Base-by-base conservation (phyloP, 495 filamentous ascomycete genomes). In the Aspergillus bridgeri region DNA sequence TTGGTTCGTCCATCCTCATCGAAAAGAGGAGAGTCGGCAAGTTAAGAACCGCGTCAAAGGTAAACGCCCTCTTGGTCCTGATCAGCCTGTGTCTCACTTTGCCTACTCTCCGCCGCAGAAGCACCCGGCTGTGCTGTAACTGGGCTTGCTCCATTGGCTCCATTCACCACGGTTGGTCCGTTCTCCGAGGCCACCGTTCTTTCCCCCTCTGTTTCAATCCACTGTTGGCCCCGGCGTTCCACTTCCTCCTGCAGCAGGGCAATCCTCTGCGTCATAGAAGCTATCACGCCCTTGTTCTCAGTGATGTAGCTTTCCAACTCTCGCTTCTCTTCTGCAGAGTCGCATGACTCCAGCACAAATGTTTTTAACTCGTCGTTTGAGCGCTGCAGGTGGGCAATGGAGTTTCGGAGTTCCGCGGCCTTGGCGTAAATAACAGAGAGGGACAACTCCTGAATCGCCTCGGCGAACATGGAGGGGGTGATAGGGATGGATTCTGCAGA, bases 361-460 rank as follows among this genome's bases (percentile, higher is more conserved):
- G 81, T 79, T 38, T 78, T 74, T 42, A 93, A 76, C 71, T 93
- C 84, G 50, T 78, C 75, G 73, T 96, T 96, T 22, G 88, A 91
- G 72, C 85, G 83, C 54, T 85, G 78, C 20, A 96, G 87, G 69
- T 96, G 92, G 8, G 83, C 77, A 68, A 94, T 90, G 52, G 81
- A 86, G 78, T 95, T 96, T 67, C 82, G 85, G 43, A 96, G 77
- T 68, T 96, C 92, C 61, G 84, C 80, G 60, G 86, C 85, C 79
- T 96, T 96, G 70, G 83, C 74, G 75, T 91, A 87, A 44, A 96
- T 81, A 44, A 79, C 75, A 56, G 81, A 80, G 64, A 92, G 73
- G 42, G 89, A 81, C 23, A 96, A 86, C 60, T 86, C 83, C 61
- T 79, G 71, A 58, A 96, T 80, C 15, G 91, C 92, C 67, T 79